Evolutionary conservation across 2,329 filamentous ascomycete genomes (phyloP).

Genomic region (Calonectria hongkongensis): DNA sequence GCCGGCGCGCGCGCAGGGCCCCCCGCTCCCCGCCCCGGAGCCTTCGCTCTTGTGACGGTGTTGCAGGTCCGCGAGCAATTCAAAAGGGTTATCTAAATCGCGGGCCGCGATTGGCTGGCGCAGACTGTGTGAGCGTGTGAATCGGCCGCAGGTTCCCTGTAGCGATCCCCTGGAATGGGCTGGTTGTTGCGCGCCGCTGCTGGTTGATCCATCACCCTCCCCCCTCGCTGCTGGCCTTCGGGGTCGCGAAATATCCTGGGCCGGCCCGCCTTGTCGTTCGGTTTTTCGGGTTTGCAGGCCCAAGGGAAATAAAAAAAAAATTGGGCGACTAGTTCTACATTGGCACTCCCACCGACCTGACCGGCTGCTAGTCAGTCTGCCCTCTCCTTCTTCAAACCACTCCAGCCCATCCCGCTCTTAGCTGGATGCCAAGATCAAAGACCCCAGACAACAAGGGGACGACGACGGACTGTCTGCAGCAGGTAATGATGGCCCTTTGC

Average conservation of each 20-base stretch:
- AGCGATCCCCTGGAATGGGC: constrained; percentile 5
- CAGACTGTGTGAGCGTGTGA: neutral
- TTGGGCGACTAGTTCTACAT: constrained; percentile 2
- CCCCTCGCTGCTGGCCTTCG: neutral
- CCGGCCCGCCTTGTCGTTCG: constrained; percentile 22
- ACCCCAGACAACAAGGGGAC: constrained; percentile 19
- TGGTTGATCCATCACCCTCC: neutral
- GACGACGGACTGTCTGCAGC: constrained; percentile 28
- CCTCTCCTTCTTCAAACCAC: neutral
- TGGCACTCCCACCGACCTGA: constrained; percentile 1
- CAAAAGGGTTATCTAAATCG: neutral
- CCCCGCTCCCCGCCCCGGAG: constrained; percentile 14
- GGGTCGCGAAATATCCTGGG: constrained; percentile 13
- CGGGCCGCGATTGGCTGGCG: constrained; percentile 18
- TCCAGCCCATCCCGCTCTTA: neutral
- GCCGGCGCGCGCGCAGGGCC: constrained; percentile 2
- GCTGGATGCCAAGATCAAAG: constrained; percentile 29
- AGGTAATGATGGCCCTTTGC: constrained; percentile 34
- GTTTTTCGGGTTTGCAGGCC: neutral
- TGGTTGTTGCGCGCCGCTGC: neutral
- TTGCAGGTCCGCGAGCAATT: constrained; percentile 15
- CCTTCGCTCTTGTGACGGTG: constrained; percentile 19
- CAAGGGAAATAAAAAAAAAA: neutral
- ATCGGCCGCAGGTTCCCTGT: constrained; percentile 15
- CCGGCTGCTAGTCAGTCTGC: neutral